phyloP scores from a whole-genome alignment of 805 yeast genomes.

The Wickerhamia fluorescens region DNA sequence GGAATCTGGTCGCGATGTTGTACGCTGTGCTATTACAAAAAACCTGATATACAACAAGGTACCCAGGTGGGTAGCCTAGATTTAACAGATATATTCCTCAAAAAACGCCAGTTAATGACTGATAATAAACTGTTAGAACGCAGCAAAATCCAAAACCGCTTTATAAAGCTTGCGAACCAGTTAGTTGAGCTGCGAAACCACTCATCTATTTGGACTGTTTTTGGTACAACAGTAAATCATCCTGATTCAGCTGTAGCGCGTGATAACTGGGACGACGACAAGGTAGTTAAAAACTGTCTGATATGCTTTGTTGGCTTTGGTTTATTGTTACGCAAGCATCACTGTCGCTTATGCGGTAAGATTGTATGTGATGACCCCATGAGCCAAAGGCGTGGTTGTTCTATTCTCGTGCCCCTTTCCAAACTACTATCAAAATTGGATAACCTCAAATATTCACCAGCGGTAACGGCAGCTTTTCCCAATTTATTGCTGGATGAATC shows the following conservation, averaged over 20 bases:
- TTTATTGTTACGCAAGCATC: conserved; percentile 67
- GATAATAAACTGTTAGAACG: conserved; percentile 47
- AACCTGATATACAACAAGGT: conserved; percentile 51
- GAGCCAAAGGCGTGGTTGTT: conserved; percentile 48
- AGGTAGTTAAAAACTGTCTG: conserved; percentile 45
- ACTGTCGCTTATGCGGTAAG: conserved; percentile 83
- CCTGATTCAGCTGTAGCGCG: not conserved
- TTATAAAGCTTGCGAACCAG: conserved; percentile 1
- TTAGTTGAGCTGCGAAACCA: no score
- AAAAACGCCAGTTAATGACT: conserved; percentile 32
- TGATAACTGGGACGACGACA: conserved; percentile 53
- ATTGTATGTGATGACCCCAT: conserved; percentile 65
- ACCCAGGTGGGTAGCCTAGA: conserved; percentile 31
- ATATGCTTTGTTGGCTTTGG: conserved; percentile 57
- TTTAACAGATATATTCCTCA: conserved; percentile 35
- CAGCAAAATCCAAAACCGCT: conserved; percentile 38
- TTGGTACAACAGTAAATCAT: not conserved
- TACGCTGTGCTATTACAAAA: conserved; percentile 45
- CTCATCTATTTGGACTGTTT: not conserved
- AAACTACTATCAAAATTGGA: conserved; percentile 33
- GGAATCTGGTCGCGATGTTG: conserved; percentile 74
- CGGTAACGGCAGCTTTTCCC: conserved; percentile 13
- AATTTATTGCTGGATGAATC: conserved; percentile 8
- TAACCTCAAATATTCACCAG: conserved; percentile 25
- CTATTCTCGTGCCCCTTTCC: conserved; percentile 58